Evolutionary conservation across 164 flowering plant genomes (phyloP).

Genomic region (Stephania japonica): DNA sequence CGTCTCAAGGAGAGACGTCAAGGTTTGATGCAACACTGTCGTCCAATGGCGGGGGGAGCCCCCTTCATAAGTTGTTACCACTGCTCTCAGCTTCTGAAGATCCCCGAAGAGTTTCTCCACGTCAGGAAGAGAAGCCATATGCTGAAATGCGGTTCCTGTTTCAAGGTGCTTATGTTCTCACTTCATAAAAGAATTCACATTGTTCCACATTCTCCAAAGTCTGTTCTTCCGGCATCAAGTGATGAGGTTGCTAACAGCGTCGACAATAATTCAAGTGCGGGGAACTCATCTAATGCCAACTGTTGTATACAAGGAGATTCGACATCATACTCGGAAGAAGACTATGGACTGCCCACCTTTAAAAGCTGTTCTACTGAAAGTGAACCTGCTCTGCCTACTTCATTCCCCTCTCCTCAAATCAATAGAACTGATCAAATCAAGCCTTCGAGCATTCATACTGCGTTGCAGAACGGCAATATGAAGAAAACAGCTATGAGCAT

Average conservation of each 20-base stretch:
- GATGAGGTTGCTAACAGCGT: conserved; percentile 26
- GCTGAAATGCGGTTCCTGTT: conserved; percentile 64
- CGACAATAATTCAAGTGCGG: conserved; percentile 5
- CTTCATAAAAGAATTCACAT: conserved; percentile 32
- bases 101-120: conserved; percentile 68
- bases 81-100: conserved; percentile 47
- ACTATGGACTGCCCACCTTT: conserved; percentile 26
- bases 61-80: conserved; percentile 57
- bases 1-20: conserved; percentile 30
- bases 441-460: conserved; percentile 11
- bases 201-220: conserved; percentile 27
- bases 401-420: conserved; percentile 2
- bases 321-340: conserved; percentile 44
- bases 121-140: conserved; percentile 36
- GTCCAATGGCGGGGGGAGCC: conserved; percentile 69
- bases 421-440: conserved; percentile 11
- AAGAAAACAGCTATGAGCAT: conserved; percentile 12
- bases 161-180: conserved; percentile 47
- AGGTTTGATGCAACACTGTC: conserved; percentile 34
- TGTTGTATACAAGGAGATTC: conserved; percentile 25
- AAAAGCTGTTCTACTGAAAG: conserved; percentile 44
- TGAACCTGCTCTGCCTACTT: conserved; percentile 20
- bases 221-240: conserved; percentile 30
- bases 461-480: conserved; percentile 15
- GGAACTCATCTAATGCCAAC: conserved; percentile 14